phyloP scores from a whole-genome alignment of 352 stramenopile genomes.

The Phytophthora fragariaefolia region DNA sequence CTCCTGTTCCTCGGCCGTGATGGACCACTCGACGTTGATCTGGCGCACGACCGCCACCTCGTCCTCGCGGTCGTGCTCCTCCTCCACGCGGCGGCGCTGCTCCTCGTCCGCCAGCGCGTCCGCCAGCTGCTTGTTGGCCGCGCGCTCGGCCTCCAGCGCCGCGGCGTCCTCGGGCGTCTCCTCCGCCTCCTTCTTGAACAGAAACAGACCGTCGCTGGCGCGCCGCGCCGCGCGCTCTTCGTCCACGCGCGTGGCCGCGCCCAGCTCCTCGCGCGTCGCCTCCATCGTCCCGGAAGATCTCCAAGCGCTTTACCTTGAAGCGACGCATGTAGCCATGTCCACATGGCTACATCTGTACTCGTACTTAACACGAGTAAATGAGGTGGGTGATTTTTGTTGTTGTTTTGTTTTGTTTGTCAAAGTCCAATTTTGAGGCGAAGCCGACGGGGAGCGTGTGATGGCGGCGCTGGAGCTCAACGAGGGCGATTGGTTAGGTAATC shows the following conservation, averaged over 20 bases:
- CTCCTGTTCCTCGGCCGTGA: conserved; percentile 65
- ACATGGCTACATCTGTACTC: conserved; percentile 13
- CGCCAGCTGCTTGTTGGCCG: conserved; percentile 62
- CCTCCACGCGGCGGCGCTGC: conserved; percentile 56
- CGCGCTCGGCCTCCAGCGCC: conserved; percentile 44
- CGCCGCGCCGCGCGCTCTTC: conserved; percentile 31
- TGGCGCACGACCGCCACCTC: conserved; percentile 72
- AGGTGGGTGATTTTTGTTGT: too few species aligned
- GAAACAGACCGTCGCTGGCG: conserved; percentile 59
- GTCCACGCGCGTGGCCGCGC: neutral
- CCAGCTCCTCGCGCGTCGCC: conserved; percentile 6
- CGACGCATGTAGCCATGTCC: conserved; percentile 22
- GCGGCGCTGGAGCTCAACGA: conserved; percentile 10
- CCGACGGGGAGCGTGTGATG: conserved; percentile 25
- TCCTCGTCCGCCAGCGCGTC: conserved; percentile 65
- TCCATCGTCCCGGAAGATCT: conserved; percentile 28
- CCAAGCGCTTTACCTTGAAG: conserved; percentile 19
- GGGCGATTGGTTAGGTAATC: conserved; percentile 56
- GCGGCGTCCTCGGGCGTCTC: conserved; percentile 50
- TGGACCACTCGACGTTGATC: conserved; percentile 78
- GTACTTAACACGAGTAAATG: conserved; percentile 6
- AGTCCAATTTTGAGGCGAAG: too few species aligned
- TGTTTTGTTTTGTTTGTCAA: too few species aligned
- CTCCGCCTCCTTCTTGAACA: conserved; percentile 56
- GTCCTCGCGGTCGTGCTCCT: conserved; percentile 58